Evolutionary conservation across 371 early-diverging fungal genomes (phyloP).

Genomic region (Circinella umbellata): DNA sequence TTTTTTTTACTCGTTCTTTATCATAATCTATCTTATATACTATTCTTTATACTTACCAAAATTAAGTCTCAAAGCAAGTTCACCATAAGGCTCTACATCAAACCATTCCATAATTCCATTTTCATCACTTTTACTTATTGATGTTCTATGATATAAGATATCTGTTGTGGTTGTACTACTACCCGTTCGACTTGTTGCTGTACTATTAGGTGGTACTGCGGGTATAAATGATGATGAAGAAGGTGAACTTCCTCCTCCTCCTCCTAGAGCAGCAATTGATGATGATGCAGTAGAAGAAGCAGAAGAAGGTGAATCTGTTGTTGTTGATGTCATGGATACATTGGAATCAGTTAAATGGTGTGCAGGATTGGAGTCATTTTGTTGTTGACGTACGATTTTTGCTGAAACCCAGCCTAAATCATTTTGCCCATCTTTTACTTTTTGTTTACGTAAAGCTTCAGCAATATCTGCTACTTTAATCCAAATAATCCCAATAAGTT

Average conservation of each 20-base stretch:
- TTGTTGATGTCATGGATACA: too few species aligned
- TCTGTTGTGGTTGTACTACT: neutral
- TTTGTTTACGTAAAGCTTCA: slow-evolving; percentile 75
- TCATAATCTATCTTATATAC: too few species aligned
- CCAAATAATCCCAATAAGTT: slow-evolving; percentile 84
- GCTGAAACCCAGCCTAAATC: slow-evolving; percentile 58
- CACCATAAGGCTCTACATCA: slow-evolving; percentile 93
- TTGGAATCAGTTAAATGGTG: too few species aligned
- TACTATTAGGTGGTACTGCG: neutral
- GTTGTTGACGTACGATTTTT: slow-evolving; percentile 40
- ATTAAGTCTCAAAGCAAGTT: slow-evolving; percentile 77
- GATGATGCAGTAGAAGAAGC: too few species aligned
- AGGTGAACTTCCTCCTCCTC: too few species aligned
- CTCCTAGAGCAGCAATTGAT: too few species aligned
- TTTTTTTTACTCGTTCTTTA: too few species aligned
- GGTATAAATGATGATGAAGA: neutral
- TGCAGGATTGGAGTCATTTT: neutral
- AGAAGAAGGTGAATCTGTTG: too few species aligned
- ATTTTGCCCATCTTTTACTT: slow-evolving; percentile 19
- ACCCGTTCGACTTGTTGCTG: neutral
- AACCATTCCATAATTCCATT: slow-evolving; percentile 82
- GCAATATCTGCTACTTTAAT: slow-evolving; percentile 80
- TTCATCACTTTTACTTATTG: slow-evolving; percentile 8
- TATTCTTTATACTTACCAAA: slow-evolving; percentile 58
- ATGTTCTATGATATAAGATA: neutral